Conservation (phyloP, 805 yeast genomes). For the Ogataea minuta region DNA sequence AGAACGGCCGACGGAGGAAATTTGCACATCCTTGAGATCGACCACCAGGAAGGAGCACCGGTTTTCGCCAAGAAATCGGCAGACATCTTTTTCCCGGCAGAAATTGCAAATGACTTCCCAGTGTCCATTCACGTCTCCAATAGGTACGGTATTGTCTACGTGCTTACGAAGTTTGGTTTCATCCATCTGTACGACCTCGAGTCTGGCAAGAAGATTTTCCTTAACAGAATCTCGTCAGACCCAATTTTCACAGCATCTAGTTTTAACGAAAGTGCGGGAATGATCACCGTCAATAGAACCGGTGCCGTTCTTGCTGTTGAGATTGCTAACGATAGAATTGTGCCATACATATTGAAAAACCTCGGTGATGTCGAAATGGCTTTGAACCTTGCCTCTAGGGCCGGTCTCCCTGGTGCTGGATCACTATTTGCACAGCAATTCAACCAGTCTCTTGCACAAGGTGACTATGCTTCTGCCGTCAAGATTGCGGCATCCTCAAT, state of each 20-base stretch:
- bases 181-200: slow-evolving; percentile 94
- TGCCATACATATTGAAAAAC: slow-evolving; percentile 85
- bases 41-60: slow-evolving; percentile 85
- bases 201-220: slow-evolving; percentile 87
- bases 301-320: slow-evolving; percentile 96
- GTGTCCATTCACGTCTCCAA: slow-evolving; percentile 84
- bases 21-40: slow-evolving; percentile 93
- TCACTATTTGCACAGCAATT: slow-evolving; percentile 87
- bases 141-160: slow-evolving; percentile 81
- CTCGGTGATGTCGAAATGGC: slow-evolving; percentile 86
- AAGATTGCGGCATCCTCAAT: slow-evolving; percentile 95
- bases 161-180: slow-evolving; percentile 94
- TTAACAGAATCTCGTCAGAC: slow-evolving; percentile 94
- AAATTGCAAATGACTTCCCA: slow-evolving; percentile 95
- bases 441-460: slow-evolving; percentile 75
- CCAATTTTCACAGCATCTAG: slow-evolving; percentile 88
- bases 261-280: slow-evolving; percentile 73
- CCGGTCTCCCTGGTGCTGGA: slow-evolving; percentile 97
- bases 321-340: slow-evolving; percentile 75
- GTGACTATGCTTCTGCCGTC: slow-evolving; percentile 91
- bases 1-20: slow-evolving; percentile 81
- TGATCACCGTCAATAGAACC: slow-evolving; percentile 87
- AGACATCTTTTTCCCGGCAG: slow-evolving; percentile 95
- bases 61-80: slow-evolving; percentile 82
- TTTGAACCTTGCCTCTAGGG: slow-evolving; percentile 84